Conservation (phyloP, 2,329 filamentous ascomycete genomes). For the Paraconiothyrium sp. region DNA sequence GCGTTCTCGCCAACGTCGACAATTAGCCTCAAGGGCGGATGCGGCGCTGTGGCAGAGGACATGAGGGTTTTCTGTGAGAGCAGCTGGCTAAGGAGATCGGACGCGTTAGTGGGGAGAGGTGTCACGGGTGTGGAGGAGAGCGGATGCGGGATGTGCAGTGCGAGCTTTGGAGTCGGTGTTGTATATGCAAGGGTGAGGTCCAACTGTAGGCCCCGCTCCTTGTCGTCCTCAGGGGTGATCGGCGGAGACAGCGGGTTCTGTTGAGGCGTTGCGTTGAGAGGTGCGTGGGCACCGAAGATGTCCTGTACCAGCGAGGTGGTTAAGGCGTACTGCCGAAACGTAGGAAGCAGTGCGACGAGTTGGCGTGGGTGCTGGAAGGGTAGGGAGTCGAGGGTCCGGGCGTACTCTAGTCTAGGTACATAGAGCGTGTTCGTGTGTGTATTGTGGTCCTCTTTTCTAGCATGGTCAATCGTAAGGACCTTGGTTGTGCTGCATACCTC, state of each 20-base stretch:
- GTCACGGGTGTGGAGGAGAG: constrained; percentile 10
- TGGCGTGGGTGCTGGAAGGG: constrained; percentile 83
- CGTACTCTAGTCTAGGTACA: constrained; percentile 78
- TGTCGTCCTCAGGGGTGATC: constrained; percentile 20
- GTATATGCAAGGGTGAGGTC: constrained; percentile 45
- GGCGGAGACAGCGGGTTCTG: constrained; percentile 42
- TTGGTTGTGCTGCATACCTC: constrained; percentile 62
- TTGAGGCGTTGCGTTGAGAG: not conserved
- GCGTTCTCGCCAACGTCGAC: constrained; percentile 70
- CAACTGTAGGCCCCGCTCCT: constrained; percentile 28
- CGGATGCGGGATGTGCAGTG: constrained; percentile 43
- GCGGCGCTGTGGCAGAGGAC: not conserved
- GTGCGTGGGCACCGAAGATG: constrained; percentile 59
- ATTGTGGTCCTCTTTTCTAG: constrained; percentile 34
- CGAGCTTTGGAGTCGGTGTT: constrained; percentile 44
- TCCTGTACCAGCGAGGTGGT: constrained; percentile 71
- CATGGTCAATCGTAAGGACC: constrained; percentile 52
- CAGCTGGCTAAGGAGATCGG: constrained; percentile 18
- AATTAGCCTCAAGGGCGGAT: constrained; percentile 60
- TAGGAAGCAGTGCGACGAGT: constrained; percentile 75
- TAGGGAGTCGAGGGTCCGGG: constrained; percentile 71
- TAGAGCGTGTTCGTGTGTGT: constrained; percentile 68
- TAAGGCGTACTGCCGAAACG: constrained; percentile 77
- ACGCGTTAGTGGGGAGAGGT: constrained; percentile 13
- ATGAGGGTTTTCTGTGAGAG: constrained; percentile 13